Conservation (phyloP, 208 protist species). For the Leishmania arabica region DNA sequence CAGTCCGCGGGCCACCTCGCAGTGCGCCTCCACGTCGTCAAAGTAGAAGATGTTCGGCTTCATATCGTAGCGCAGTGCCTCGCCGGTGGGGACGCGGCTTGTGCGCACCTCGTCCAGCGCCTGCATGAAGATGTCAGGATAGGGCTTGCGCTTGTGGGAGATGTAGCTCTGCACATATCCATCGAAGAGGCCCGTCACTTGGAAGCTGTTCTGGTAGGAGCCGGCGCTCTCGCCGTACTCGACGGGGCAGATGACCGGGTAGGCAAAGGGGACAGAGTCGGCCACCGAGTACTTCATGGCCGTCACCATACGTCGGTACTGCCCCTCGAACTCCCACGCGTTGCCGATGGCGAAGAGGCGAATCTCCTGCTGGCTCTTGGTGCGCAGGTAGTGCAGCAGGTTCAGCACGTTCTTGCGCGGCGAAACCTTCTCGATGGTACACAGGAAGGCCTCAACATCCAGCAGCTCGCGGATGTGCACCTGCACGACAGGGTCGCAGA, state of each 20-base stretch:
- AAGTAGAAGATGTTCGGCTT: conserved; percentile 82
- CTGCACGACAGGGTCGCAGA: conserved; percentile 69
- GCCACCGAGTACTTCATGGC: conserved; percentile 34
- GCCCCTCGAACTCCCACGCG: conserved; percentile 76
- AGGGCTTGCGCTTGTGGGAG: conserved; percentile 78
- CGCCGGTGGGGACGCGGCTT: conserved; percentile 52
- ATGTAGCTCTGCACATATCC: conserved; percentile 76
- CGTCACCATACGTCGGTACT: conserved; percentile 73
- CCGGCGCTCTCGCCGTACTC: conserved; percentile 42
- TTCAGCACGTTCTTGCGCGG: conserved; percentile 84
- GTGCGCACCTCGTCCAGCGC: conserved; percentile 55
- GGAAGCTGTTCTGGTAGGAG: conserved; percentile 43
- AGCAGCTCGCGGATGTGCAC: conserved; percentile 61
- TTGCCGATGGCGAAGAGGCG: conserved; percentile 75
- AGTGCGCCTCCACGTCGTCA: conserved; percentile 68
- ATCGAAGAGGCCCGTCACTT: conserved; percentile 77
- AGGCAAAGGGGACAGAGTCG: conserved; percentile 47
- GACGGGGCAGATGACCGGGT: conserved; percentile 59
- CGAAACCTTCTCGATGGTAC: conserved; percentile 73
- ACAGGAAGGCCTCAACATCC: conserved; percentile 72
- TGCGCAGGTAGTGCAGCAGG: conserved; percentile 74
- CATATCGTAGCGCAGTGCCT: conserved; percentile 63
- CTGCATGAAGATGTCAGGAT: conserved; percentile 77
- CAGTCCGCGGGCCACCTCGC: conserved; percentile 58
- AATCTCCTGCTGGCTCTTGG: conserved; percentile 81